A percentile compares a stretch with the other conserved stretches of the same genome.
Evolutionary conservation across 2,329 filamentous ascomycete genomes (phyloP).

Genomic region (Ophiocordyceps camponoti-floridani): DNA sequence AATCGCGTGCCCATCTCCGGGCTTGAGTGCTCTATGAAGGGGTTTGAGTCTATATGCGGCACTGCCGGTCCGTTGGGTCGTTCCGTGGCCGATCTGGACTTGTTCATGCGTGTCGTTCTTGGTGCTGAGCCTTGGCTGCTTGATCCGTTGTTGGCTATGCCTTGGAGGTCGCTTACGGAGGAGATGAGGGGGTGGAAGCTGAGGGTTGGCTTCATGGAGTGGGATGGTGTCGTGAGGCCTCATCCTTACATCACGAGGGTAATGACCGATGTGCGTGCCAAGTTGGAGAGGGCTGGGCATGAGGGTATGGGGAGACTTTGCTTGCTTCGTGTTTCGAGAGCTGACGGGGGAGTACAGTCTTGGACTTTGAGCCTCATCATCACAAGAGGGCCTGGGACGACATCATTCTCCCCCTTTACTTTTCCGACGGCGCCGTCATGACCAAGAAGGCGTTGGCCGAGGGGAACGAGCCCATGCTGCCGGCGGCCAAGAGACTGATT

Average conservation of each 20-base stretch:
- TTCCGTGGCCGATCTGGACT: slow-evolving; percentile 15
- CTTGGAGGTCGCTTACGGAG: slow-evolving; percentile 2
- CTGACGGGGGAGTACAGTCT: neutral
- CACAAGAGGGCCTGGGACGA: slow-evolving; percentile 11
- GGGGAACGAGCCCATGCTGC: slow-evolving; percentile 38
- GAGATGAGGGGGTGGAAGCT: slow-evolving; percentile 1
- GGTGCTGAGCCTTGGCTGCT: slow-evolving; percentile 14
- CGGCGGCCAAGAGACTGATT: slow-evolving; percentile 25
- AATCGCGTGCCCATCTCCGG: slow-evolving; percentile 12
- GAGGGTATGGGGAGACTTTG: slow-evolving; percentile 23
- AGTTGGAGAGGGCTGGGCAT: slow-evolving; percentile 26
- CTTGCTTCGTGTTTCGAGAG: neutral
- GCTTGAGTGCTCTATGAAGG: slow-evolving; percentile 11
- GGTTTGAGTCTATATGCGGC: slow-evolving; percentile 16
- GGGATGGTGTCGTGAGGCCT: slow-evolving; percentile 40
- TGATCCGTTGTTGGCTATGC: slow-evolving; percentile 14
- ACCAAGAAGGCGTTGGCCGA: slow-evolving; percentile 28
- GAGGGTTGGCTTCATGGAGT: slow-evolving; percentile 17
- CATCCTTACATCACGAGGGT: slow-evolving; percentile 42
- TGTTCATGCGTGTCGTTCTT: slow-evolving; percentile 16
- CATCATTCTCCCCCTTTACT: slow-evolving; percentile 29
- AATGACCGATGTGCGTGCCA: slow-evolving; percentile 32
- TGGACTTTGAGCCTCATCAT: slow-evolving; percentile 3
- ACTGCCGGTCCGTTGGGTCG: slow-evolving; percentile 16
- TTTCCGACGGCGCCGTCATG: slow-evolving; percentile 39